Percentiles rank a stretch among this genome's conserved stretches.
These are phyloP conservation scores for Apiospora pterosperma DNA, from an alignment of 2,329 filamentous ascomycete genomes.

Conservation along the genomic window DNA sequence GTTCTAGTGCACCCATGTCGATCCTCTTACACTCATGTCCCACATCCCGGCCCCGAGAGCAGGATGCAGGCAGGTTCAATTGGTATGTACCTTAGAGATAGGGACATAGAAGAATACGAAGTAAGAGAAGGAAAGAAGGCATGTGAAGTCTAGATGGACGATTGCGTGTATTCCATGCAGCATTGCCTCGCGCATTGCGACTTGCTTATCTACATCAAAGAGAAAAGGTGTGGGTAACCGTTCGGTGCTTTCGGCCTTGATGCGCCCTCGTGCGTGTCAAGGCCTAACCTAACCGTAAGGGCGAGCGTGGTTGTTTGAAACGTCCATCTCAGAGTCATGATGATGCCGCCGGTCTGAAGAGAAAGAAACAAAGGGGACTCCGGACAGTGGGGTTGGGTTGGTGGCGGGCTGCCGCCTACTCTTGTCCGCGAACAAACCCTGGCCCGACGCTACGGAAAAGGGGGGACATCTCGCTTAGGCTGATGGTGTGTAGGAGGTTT, in stretches of 20 bases:
- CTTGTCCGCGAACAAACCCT: neutral
- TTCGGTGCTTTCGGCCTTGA: neutral
- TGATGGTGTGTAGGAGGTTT: neutral
- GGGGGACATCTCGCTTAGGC: neutral
- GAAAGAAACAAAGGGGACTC: neutral
- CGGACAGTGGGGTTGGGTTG: neutral
- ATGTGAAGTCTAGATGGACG: neutral
- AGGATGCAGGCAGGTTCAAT: too few species aligned
- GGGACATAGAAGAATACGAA: neutral
- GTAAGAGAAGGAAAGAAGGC: too few species aligned
- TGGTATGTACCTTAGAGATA: too few species aligned
- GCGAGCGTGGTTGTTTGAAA: neutral
- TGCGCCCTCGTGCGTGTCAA: neutral
- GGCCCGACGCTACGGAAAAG: neutral
- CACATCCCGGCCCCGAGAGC: neutral
- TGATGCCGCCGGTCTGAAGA: neutral
- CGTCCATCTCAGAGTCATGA: neutral
- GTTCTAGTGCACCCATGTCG: neutral
- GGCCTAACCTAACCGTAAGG: neutral
- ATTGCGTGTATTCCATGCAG: neutral
- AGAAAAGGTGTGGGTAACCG: neutral
- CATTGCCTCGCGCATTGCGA: neutral
- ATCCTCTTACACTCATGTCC: neutral
- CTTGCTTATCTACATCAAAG: neutral
- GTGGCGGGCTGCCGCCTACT: neutral